phyloP scores from a whole-genome alignment of 768 basidiomycete genomes.

The Cantharellus anzutake region DNA sequence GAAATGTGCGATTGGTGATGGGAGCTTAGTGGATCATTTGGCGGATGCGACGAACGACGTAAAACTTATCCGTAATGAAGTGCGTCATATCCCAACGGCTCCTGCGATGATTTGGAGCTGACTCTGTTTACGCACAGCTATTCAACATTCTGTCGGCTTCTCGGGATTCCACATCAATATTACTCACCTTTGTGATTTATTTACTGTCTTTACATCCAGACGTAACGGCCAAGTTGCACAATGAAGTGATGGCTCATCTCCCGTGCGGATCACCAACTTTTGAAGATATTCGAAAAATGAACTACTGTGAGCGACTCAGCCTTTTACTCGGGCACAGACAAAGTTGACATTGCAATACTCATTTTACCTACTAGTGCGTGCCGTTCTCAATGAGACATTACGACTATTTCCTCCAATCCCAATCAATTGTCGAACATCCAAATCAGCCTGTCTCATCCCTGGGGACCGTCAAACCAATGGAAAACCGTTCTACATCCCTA shows the following conservation, averaged over 20 bases:
- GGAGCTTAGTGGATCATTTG: no score
- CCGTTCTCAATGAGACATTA: conserved; percentile 30
- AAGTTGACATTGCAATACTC: no score
- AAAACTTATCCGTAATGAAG: neutral
- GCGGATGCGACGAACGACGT: neutral
- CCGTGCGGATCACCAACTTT: conserved; percentile 7
- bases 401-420: conserved; percentile 70
- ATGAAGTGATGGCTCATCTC: conserved; percentile 30
- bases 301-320: conserved; percentile 1
- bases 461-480: neutral
- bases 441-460: neutral
- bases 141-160: no score
- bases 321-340: no score
- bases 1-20: no score
- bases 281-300: conserved; percentile 12
- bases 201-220: conserved; percentile 34
- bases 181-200: conserved; percentile 35
- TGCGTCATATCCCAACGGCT: neutral
- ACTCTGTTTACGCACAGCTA: no score
- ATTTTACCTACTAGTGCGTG: conserved; percentile 23
- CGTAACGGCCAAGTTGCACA: conserved; percentile 26
- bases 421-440: conserved; percentile 34
- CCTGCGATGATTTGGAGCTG: no score
- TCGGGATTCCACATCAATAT: conserved; percentile 20
- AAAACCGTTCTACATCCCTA: neutral